Base-by-base conservation (phyloP, 495 filamentous ascomycete species). In the Penicillium ucsense region DNA sequence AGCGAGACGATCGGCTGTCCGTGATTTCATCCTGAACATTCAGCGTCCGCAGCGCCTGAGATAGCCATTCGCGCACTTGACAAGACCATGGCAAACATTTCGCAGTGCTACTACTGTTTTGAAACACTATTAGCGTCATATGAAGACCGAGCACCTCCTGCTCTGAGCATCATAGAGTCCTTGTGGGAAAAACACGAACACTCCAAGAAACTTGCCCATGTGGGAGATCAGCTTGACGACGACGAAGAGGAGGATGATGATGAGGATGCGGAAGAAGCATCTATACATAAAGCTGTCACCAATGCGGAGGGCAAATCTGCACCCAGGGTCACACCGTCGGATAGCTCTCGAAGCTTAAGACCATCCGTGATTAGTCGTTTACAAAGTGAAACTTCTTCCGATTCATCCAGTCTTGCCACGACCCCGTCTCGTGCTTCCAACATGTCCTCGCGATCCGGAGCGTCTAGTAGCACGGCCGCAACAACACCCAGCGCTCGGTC, bases 101-200 rank as follows among this genome's bases (percentile, higher is more conserved):
- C 81, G 37, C 90, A 96, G 56, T 96, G 90, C 61, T 82, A 86
- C 49, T 94, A 81, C 67, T 94, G 88, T 70, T 96, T 97, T 75
- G 90, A 98, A 65, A 70, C 72, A 12, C 85, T 98, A 4, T 60
- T 73, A 10, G 79, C 86, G 27, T 77, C 70, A 49, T 79, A 86
- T 41, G 75, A 85, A 56, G 67, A 76, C 43, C 74, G 80, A 9
- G 67, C 70, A 59, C 72, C 71, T 40, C 75, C 74, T 51, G 72
- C 66, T 43, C 78, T 96, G 5, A 47, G 66, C 34, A 69, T 83
- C 43, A 75, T 95, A 50, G 77, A 92, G 62, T 70, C 79, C 30
- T 77, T 85, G n/a, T 94, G 83, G 82, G 74, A 77, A 35, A 61
- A 76, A 49, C 72, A 78, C 48, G 60, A 75, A 40, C 67, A 70